These are phyloP conservation scores for Tilletia setariae DNA, from an alignment of 1,284 basidiomycete genomes.

Conservation along the genomic window DNA sequence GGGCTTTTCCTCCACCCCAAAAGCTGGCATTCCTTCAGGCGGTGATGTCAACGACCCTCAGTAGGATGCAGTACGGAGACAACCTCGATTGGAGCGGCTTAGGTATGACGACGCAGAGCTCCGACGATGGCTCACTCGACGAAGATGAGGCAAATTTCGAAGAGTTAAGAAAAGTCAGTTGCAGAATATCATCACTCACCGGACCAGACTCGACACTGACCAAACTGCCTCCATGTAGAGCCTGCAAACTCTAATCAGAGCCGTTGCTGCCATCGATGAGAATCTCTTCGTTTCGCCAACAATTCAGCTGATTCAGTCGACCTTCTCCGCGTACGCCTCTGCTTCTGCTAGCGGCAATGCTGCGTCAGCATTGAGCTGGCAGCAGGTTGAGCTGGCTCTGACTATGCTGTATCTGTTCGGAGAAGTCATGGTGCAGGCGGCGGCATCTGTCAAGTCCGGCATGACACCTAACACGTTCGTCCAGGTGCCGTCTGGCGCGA, in stretches of 20 bases:
- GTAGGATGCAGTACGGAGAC: conserved; percentile 65
- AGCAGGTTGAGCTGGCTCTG: conserved; percentile 86
- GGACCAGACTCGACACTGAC: neutral
- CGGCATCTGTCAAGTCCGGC: conserved; percentile 44
- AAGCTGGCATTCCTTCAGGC: conserved; percentile 67
- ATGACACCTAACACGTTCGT: conserved; percentile 48
- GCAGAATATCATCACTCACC: neutral
- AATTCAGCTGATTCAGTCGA: neutral
- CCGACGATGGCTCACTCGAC: conserved; percentile 62
- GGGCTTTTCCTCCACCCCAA: conserved; percentile 26
- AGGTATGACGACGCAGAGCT: conserved; percentile 69
- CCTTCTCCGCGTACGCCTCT: conserved; percentile 12
- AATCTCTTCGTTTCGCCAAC: conserved; percentile 28
- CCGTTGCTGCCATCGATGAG: conserved; percentile 74
- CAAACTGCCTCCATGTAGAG: conserved; percentile 60
- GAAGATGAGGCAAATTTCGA: conserved; percentile 84
- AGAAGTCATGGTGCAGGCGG: conserved; percentile 60
- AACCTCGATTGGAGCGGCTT: conserved; percentile 74
- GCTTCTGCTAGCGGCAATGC: neutral
- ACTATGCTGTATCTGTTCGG: conserved; percentile 91
- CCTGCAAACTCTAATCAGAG: conserved; percentile 75
- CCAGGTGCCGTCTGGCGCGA: conserved; percentile 30
- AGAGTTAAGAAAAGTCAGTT: conserved; percentile 72
- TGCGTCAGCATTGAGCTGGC: conserved; percentile 66
- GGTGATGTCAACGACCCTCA: conserved; percentile 74